phyloP scores from a whole-genome alignment of 768 basidiomycete genomes.

The Lenzites betulinus region DNA sequence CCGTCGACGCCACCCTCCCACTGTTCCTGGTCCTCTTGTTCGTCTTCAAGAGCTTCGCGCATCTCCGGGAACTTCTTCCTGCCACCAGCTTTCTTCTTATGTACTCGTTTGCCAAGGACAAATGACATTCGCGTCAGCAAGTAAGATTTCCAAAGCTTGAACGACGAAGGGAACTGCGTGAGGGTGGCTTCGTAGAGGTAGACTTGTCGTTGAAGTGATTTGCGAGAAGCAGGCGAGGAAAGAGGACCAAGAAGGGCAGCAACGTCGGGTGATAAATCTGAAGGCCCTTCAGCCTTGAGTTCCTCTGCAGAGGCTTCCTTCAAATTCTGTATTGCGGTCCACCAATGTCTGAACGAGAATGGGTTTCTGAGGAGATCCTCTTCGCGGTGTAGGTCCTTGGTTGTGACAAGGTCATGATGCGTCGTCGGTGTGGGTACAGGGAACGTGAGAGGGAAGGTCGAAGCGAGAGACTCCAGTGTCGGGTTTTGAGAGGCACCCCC shows the following conservation, averaged over 20 bases:
- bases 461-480: conserved; percentile 53
- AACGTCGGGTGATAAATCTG: conserved; percentile 51
- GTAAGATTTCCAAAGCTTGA: conserved; percentile 97
- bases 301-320: conserved; percentile 62
- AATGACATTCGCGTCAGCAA: conserved; percentile 80
- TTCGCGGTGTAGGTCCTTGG: conserved; percentile 82
- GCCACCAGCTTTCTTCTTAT: conserved; percentile 79
- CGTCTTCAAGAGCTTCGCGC: conserved; percentile 87
- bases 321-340: conserved; percentile 77
- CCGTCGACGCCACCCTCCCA: conserved; percentile 90
- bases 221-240: conserved; percentile 68
- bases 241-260: conserved; percentile 75
- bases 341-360: conserved; percentile 90
- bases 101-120: conserved; percentile 75
- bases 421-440: conserved; percentile 83
- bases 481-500: conserved; percentile 52
- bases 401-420: conserved; percentile 71
- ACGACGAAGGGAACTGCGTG: conserved; percentile 81
- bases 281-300: conserved; percentile 56
- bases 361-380: conserved; percentile 94
- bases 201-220: conserved; percentile 79
- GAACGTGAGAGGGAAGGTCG: conserved; percentile 79
- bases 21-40: conserved; percentile 72
- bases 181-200: conserved; percentile 96
- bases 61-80: conserved; percentile 92